Base-by-base conservation (phyloP, 805 yeast species). In the Pichia cabralensis region DNA sequence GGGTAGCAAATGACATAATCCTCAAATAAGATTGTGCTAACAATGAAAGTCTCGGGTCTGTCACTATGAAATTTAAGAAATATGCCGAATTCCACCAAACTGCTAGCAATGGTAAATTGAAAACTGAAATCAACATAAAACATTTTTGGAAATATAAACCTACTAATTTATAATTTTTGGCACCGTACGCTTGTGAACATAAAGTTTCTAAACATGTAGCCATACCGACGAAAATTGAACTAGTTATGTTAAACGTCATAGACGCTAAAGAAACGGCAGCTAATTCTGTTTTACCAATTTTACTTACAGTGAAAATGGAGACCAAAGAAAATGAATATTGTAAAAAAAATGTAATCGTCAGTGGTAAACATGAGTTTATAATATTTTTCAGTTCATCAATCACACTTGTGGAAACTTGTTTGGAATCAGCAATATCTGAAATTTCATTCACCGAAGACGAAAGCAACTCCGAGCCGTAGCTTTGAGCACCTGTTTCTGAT, bases 161-260 rank as follows among this genome's bases (percentile, higher is more conserved):
- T 11, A 81, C 89, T 33, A 69, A 52, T 41, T 63, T 62, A 48
- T 60, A 70, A 42, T 78, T 78, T 31, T 70, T 70, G 17, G 82
- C 71, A 18, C 92, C 89, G 50, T 65, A 80, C 0, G 88, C 80
- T 55, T 81, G 89, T 2, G 88, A 80, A 52, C 92, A 81, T 21
- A 81, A 60, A 0, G 92, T 81, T 48, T 80, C 89, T 34, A 81
- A 61, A 40, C 85, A 70, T 0, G 89, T 80, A 13, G 85, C 67
- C 2, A 80, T 71, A 12, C 89, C 92, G 53, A 79, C 85, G 46
- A 80, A 75, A 1, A 80, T 67, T 18, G 86, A 84, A 41, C 78
- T 67, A 1, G 79, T 69, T 27, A 81, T 79, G 39, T 80, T 79
- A 3, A 85, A 83, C 2, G 88, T 78, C 88, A 80, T 80, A 14